A percentile compares a stretch with the other conserved stretches of the same genome.
Conservation (phyloP, 2,329 filamentous ascomycete species). For the Beauveria medogensis region DNA sequence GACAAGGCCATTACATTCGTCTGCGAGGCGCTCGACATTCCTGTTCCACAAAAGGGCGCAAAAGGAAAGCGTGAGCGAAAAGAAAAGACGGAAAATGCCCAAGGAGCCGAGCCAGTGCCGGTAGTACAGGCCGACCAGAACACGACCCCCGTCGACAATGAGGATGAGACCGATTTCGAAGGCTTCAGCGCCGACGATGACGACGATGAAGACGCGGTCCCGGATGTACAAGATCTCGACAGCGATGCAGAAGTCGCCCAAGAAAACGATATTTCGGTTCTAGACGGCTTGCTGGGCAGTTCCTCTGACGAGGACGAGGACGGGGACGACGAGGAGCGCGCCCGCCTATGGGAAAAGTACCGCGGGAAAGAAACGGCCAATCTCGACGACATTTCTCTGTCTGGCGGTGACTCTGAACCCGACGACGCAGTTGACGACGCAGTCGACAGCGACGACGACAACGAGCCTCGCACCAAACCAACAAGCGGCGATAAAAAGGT, state of each 20-base stretch:
- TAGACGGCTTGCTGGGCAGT: constrained; percentile 37
- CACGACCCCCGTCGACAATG: constrained; percentile 18
- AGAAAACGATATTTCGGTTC: constrained; percentile 31
- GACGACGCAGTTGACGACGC: constrained; percentile 15
- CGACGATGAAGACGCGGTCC: constrained; percentile 16
- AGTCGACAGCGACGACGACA: constrained; percentile 20
- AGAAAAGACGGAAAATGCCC: constrained; percentile 21
- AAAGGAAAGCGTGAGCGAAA: constrained; percentile 25
- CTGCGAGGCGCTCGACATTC: constrained; percentile 40
- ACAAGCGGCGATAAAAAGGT: constrained; percentile 5
- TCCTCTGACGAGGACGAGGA: constrained; percentile 35
- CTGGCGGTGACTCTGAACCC: constrained; percentile 21
- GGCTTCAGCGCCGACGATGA: constrained; percentile 27
- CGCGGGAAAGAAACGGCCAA: constrained; percentile 28
- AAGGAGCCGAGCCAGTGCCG: constrained; percentile 4
- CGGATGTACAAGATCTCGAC: constrained; percentile 15
- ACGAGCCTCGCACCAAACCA: constrained; percentile 15
- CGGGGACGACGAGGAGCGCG: constrained; percentile 21
- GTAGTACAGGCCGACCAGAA: constrained; percentile 7
- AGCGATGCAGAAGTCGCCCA: constrained; percentile 22
- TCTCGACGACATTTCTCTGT: constrained; percentile 32
- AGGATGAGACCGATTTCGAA: constrained; percentile 29
- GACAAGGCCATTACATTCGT: constrained; percentile 41
- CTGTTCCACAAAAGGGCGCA: constrained; percentile 37
- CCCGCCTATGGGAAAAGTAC: constrained; percentile 26